A percentile compares a stretch with the other conserved stretches of the same genome.
Evolutionary conservation across 1,284 basidiomycete species (phyloP).

Genomic region (Erythrobasidium hasegawianum): DNA sequence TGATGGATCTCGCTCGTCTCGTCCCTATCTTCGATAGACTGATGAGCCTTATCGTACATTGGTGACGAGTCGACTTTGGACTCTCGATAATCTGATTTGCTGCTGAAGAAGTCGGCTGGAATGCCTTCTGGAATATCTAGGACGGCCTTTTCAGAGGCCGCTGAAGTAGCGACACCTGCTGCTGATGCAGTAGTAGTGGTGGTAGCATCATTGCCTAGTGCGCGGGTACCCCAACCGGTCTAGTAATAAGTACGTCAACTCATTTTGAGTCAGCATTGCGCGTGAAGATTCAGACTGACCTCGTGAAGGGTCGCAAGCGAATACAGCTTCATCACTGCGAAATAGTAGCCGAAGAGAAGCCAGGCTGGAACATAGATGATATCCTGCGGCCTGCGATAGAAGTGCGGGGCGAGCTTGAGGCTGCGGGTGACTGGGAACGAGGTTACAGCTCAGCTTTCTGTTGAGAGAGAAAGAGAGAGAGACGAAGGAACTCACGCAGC

Average conservation of each 20-base stretch:
- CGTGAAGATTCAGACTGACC: slow-evolving; percentile 52
- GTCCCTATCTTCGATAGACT: no score
- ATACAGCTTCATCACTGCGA: slow-evolving; percentile 81
- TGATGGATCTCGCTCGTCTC: not conserved
- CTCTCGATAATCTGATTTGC: not conserved
- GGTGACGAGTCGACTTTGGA: no score
- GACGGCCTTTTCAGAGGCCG: not conserved
- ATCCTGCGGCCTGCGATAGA: slow-evolving; percentile 77
- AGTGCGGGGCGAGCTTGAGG: slow-evolving; percentile 78
- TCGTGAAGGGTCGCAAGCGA: slow-evolving; percentile 76
- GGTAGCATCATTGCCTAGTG: not conserved
- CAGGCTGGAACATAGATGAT: slow-evolving; percentile 87
- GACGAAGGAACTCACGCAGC: not conserved
- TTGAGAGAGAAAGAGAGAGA: no score
- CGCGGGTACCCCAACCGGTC: slow-evolving; percentile 23
- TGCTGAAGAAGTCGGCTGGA: slow-evolving; percentile 4
- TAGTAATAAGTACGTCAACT: not conserved
- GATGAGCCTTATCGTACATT: no score
- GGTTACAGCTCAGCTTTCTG: no score
- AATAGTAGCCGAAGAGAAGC: slow-evolving; percentile 82
- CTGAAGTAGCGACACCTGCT: not conserved
- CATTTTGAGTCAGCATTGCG: not conserved
- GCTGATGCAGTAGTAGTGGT: no score
- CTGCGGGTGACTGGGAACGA: slow-evolving; percentile 76
- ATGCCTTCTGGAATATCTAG: slow-evolving; percentile 1